Conservation (phyloP, 345 rosid species). For the Boechera stricta region DNA sequence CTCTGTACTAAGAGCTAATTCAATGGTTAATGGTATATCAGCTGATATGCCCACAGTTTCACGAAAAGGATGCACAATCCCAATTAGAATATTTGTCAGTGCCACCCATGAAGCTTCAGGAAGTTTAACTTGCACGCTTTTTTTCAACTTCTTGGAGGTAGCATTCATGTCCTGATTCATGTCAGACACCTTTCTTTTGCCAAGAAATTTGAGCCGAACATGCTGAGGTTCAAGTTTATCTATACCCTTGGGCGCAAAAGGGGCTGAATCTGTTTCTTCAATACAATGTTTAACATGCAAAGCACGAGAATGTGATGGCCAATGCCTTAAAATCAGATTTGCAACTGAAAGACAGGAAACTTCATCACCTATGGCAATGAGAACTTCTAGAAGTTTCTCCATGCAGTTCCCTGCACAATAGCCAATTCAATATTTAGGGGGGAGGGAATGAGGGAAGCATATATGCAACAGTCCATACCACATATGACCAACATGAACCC, state of each 20-base stretch:
- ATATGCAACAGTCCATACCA: conserved; percentile 21
- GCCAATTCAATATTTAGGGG: conserved; percentile 18
- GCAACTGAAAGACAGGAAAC: conserved; percentile 95
- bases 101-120: conserved; percentile 78
- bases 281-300: conserved; percentile 77
- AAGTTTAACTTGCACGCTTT: conserved; percentile 60
- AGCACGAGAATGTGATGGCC: conserved; percentile 99
- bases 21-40: conserved; percentile 68
- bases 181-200: conserved; percentile 78
- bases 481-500: conserved; percentile 14
- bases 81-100: conserved; percentile 68
- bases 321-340: conserved; percentile 90
- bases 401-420: conserved; percentile 87
- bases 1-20: conserved; percentile 55
- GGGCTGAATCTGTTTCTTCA: conserved; percentile 76
- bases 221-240: conserved; percentile 92
- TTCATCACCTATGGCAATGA: conserved; percentile 98
- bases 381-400: conserved; percentile 98
- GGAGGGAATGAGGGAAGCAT: neutral
- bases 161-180: conserved; percentile 53
- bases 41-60: conserved; percentile 61
- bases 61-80: conserved; percentile 63
- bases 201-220: conserved; percentile 79
- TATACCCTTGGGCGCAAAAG: conserved; percentile 91
- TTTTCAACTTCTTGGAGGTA: conserved; percentile 63